Percentiles rank a stretch among this genome's conserved stretches.
Evolutionary conservation across 805 yeast species (phyloP).

Genomic region (Saccharomycopsis amapae): DNA sequence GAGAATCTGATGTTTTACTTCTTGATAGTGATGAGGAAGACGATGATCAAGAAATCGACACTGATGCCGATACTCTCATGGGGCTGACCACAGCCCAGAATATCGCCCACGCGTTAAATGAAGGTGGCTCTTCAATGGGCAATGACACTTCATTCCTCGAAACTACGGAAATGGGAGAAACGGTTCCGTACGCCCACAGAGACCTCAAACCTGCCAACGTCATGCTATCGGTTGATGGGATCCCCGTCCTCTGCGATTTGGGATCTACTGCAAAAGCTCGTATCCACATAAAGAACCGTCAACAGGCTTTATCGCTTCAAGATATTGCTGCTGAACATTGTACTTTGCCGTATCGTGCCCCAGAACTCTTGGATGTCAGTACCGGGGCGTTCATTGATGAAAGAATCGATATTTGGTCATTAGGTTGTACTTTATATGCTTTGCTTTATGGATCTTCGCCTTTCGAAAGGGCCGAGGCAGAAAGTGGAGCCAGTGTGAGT

Average conservation of each 20-base stretch:
- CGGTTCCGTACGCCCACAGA: slow-evolving; percentile 71
- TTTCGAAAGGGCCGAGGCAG: slow-evolving; percentile 74
- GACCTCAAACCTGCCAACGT: slow-evolving; percentile 88
- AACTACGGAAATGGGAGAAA: slow-evolving; percentile 45
- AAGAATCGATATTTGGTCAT: slow-evolving; percentile 82
- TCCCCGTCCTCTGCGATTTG: slow-evolving; percentile 75
- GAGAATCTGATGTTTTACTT: slow-evolving; percentile 11
- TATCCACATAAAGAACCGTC: slow-evolving; percentile 45
- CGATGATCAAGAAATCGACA: slow-evolving; percentile 2
- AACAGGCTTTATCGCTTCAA: slow-evolving; percentile 67
- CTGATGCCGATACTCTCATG: background rate
- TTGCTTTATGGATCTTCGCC: slow-evolving; percentile 78
- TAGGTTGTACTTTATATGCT: slow-evolving; percentile 79
- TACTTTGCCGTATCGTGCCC: slow-evolving; percentile 82
- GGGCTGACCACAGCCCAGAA: slow-evolving; percentile 24
- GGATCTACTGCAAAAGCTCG: slow-evolving; percentile 73
- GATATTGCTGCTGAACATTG: slow-evolving; percentile 82
- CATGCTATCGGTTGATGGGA: slow-evolving; percentile 66
- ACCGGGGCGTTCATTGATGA: slow-evolving; percentile 62
- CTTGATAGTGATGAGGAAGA: slow-evolving; percentile 17
- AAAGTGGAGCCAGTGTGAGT: slow-evolving; percentile 73
- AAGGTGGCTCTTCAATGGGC: slow-evolving; percentile 24
- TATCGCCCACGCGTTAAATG: slow-evolving; percentile 25
- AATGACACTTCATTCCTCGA: slow-evolving; percentile 24
- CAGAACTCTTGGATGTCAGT: slow-evolving; percentile 76